Conservation (phyloP, 2,329 filamentous ascomycete genomes). For the Microdochium trichocladiopsis region DNA sequence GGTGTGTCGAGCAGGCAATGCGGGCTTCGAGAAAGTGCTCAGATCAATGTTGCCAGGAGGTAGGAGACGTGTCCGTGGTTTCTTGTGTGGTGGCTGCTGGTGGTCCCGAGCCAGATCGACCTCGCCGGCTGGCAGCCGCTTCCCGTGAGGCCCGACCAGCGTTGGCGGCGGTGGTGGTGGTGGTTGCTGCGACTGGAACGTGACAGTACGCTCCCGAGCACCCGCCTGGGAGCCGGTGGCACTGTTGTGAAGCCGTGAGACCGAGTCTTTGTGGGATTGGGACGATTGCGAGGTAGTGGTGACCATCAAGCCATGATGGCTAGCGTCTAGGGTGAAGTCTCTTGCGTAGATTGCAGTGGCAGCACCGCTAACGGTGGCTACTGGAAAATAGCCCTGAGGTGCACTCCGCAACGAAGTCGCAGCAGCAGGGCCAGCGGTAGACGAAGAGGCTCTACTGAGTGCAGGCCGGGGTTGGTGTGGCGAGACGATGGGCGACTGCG, state of each 20-base stretch:
- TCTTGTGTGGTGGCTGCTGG: constrained; percentile 29
- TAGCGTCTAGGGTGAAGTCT: neutral
- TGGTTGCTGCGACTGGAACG: neutral
- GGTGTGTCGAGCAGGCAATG: constrained; percentile 17
- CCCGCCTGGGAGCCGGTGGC: neutral
- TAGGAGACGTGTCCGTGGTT: constrained; percentile 36
- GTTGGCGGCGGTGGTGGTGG: no score
- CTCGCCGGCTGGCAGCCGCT: constrained; percentile 5
- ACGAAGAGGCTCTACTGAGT: neutral
- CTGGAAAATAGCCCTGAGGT: neutral
- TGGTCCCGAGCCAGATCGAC: neutral
- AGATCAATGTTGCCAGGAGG: constrained; percentile 39
- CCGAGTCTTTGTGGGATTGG: neutral
- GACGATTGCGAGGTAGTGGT: neutral
- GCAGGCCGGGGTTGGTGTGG: neutral
- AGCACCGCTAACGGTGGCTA: neutral
- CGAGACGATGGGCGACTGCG: neutral
- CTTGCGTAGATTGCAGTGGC: neutral
- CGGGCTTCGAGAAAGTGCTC: constrained; percentile 19
- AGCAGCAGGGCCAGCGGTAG: neutral
- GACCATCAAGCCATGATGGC: neutral
- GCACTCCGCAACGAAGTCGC: neutral
- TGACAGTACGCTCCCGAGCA: neutral
- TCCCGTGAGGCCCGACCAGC: neutral
- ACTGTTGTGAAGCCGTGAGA: neutral